Base-by-base conservation (phyloP, 1,284 basidiomycete species). In the Somion occarium region DNA sequence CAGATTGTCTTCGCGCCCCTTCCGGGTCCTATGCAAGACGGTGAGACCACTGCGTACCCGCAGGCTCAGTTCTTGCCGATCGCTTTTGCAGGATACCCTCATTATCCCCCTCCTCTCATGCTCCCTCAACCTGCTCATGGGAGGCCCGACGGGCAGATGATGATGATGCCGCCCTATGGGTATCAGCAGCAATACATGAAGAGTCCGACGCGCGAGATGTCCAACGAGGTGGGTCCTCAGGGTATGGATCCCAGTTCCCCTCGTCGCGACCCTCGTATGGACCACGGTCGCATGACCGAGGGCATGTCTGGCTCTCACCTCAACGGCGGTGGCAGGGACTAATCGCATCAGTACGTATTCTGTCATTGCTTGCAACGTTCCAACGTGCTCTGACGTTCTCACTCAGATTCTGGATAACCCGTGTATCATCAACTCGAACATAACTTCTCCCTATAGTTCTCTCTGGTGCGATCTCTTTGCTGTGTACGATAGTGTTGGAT, bases 1-100 rank as follows among this genome's bases (percentile, higher is more conserved):
- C 75, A 70, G 53, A 58, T 66, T 52, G 66, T 74, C 12, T 73
- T 70, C 25, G 64, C 70, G 51, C 74, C 66, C 54, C 75, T 61
- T 59, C 73, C 72, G 56, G 61, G 68, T 52, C 57, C 68, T 13
- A 69, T 69, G 38, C 72, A 77, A 51, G 79, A 80, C 23, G 69
- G 69, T 48, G 79, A 80, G 57, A 22, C 22, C 22, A 20, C 30
- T 23, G 42, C 24, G 23, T 48, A 48, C 22, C 48, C 37, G 18
- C n/a, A 24, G 13, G n/a, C 39, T 9, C 24, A 24, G 13, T 22
- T 50, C 12, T 44, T 19, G 12, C 49, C 49, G 22, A 45, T 41
- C 12, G n/a, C 24, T 3, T 15, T 43, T 11, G 39, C 38, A 15
- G 27, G n/a, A 9, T 50, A 50, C 43, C 19, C 41, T 23, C 26